A percentile compares a stretch with the other conserved stretches of the same genome.
Conservation (phyloP, 2,329 filamentous ascomycete species). For the Ceratocystis colombiana region DNA sequence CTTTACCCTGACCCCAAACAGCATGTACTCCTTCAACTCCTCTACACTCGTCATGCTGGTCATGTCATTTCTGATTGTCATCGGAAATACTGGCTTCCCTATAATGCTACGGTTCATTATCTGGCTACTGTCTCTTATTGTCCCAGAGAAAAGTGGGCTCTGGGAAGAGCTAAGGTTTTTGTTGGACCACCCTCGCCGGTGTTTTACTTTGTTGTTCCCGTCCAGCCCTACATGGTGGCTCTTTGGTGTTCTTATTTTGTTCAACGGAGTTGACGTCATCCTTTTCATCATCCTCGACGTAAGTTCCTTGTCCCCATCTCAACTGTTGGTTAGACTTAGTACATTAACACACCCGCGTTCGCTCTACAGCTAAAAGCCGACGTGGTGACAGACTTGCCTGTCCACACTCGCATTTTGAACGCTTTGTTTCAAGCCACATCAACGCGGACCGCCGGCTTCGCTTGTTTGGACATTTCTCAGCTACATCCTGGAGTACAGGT, state of each 20-base stretch:
- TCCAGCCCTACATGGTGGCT: slow-evolving; percentile 91
- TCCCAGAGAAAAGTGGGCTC: slow-evolving; percentile 54
- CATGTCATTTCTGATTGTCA: slow-evolving; percentile 77
- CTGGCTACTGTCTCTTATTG: slow-evolving; percentile 62
- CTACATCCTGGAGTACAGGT: slow-evolving; percentile 88
- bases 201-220: slow-evolving; percentile 90
- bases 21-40: slow-evolving; percentile 78
- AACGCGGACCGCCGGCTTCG: slow-evolving; percentile 84
- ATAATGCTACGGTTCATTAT: slow-evolving; percentile 91
- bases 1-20: slow-evolving; percentile 82
- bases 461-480: slow-evolving; percentile 63
- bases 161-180: slow-evolving; percentile 89
- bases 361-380: slow-evolving; percentile 55
- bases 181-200: slow-evolving; percentile 86
- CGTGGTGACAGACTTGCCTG: slow-evolving; percentile 56
- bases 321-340: background rate
- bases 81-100: slow-evolving; percentile 91
- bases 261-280: slow-evolving; percentile 78
- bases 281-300: slow-evolving; percentile 90
- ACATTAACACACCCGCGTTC: slow-evolving; percentile 20
- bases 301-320: slow-evolving; percentile 33
- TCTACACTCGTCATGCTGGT: slow-evolving; percentile 67
- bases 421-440: slow-evolving; percentile 84
- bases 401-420: slow-evolving; percentile 68
- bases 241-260: slow-evolving; percentile 68